Conservation (phyloP, 1,139 yeast genomes). For the Saccharomycopsis hybrid region DNA sequence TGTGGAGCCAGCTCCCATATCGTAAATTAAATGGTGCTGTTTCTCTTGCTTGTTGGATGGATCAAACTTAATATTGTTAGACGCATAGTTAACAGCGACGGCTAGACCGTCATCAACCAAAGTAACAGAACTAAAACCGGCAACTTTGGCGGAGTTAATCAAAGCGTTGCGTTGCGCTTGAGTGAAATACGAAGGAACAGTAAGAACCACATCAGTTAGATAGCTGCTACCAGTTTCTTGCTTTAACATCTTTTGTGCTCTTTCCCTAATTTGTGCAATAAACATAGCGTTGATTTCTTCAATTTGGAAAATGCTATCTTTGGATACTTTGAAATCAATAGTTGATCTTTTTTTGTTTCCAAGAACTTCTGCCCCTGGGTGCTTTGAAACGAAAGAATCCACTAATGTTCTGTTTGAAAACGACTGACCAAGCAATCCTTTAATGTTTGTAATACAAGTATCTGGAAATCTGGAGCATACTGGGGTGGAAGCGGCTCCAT, state of each 20-base stretch:
- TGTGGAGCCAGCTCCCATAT: slow-evolving; percentile 91
- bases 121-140: slow-evolving; percentile 60
- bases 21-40: slow-evolving; percentile 70
- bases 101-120: slow-evolving; percentile 88
- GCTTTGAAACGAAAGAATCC: slow-evolving; percentile 40
- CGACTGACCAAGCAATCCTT: slow-evolving; percentile 63
- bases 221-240: slow-evolving; percentile 34
- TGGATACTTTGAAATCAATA: slow-evolving; percentile 50
- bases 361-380: slow-evolving; percentile 56
- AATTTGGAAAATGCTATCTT: slow-evolving; percentile 35
- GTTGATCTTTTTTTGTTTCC: slow-evolving; percentile 42
- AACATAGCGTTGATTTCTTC: slow-evolving; percentile 88
- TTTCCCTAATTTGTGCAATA: slow-evolving; percentile 53
- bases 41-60: slow-evolving; percentile 36
- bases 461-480: slow-evolving; percentile 71
- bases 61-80: slow-evolving; percentile 26
- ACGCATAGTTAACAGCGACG: slow-evolving; percentile 71
- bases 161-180: slow-evolving; percentile 66
- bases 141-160: slow-evolving; percentile 64
- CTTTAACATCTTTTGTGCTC: slow-evolving; percentile 52
- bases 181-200: slow-evolving; percentile 70
- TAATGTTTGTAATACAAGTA: slow-evolving; percentile 59
- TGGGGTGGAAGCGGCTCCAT: slow-evolving; percentile 71
- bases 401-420: slow-evolving; percentile 39
- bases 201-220: slow-evolving; percentile 60